Base-by-base conservation (phyloP, 441 rosid species). In the Erysimum cheiri region DNA sequence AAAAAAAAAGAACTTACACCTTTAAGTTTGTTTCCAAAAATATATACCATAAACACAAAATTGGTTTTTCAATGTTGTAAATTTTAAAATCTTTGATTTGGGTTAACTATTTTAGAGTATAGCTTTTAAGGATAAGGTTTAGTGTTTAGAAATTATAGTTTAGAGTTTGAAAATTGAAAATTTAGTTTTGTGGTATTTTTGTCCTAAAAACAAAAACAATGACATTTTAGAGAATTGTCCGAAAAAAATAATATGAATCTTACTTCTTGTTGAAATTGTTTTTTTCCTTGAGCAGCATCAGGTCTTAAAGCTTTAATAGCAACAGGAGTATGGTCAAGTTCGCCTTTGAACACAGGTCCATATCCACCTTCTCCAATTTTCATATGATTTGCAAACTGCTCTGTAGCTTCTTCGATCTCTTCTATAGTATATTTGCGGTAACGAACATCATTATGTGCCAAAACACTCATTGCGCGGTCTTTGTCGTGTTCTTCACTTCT, bases 331-430 rank as follows among this genome's bases (percentile, higher is more conserved):
- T 90, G 89, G 74, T 88, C 92, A n/a, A 88, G 87, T 77, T 39
- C 84, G 28, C 90, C 96, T 76, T 75, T 80, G 56, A 77, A 90
- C 17, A 90, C 96, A 1, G 92, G 96, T 71, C 93, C 96, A 49
- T 90, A 88, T 40, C 96, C 96, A 0, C 96, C 96, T 82, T 86
- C 93, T 8, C 96, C 96, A 43, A 90, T 82, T 72, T 87, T 88
- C 35, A 70, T 79, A 22, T 76, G 47, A 7, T 56, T 63, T 1
- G 83, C 32, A 47, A 90, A 90, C 0, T 44, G 76, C 3, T 73
- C 77, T 11, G 92, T 88, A 41, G 96, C 92, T 33, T 72, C 84
- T 83, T 90, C 92, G 0, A 90, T 86, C 78, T 90, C 90, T 39
- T 83, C 83, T 17, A 90, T 85, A 3, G 77, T 48, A 77, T 88